Conservation (phyloP, 1,284 basidiomycete genomes). For the Cryptococcus wingfieldii region DNA sequence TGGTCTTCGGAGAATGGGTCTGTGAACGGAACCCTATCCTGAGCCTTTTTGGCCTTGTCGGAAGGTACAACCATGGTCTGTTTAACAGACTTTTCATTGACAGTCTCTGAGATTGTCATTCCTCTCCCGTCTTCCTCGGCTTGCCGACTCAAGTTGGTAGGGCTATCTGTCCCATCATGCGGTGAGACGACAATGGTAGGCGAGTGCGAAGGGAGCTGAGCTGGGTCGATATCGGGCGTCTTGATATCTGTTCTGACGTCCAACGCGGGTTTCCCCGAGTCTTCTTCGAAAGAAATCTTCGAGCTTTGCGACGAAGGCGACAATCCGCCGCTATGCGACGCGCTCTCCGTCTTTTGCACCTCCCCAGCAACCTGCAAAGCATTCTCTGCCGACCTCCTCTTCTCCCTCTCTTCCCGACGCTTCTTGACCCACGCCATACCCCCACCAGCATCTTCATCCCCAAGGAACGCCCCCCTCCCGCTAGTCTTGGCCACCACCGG, state of each 20-base stretch:
- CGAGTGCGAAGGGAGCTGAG: slow-evolving; percentile 21
- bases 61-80: slow-evolving; percentile 14
- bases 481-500: not conserved
- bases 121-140: not conserved
- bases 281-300: slow-evolving; percentile 1
- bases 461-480: slow-evolving; percentile 11
- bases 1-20: slow-evolving; percentile 11
- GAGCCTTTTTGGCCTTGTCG: not conserved
- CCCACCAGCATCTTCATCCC: slow-evolving; percentile 46
- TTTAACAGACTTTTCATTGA: not conserved
- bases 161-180: not conserved
- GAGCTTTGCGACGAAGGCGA: slow-evolving; percentile 15
- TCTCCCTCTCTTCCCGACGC: slow-evolving; percentile 41
- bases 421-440: slow-evolving; percentile 49
- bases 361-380: not conserved
- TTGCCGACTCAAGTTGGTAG: slow-evolving; percentile 12
- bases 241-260: slow-evolving; percentile 8
- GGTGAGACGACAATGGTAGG: slow-evolving; percentile 29
- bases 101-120: not conserved
- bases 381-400: slow-evolving; percentile 21
- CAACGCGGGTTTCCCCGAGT: not conserved
- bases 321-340: slow-evolving; percentile 1
- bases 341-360: not conserved
- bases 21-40: not conserved
- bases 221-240: slow-evolving; percentile 16